A percentile compares a stretch with the other conserved stretches of the same genome.
These are phyloP conservation scores for Pseudogymnoascus sp. DNA, from an alignment of 2,329 filamentous ascomycete genomes.

Conservation along the genomic window DNA sequence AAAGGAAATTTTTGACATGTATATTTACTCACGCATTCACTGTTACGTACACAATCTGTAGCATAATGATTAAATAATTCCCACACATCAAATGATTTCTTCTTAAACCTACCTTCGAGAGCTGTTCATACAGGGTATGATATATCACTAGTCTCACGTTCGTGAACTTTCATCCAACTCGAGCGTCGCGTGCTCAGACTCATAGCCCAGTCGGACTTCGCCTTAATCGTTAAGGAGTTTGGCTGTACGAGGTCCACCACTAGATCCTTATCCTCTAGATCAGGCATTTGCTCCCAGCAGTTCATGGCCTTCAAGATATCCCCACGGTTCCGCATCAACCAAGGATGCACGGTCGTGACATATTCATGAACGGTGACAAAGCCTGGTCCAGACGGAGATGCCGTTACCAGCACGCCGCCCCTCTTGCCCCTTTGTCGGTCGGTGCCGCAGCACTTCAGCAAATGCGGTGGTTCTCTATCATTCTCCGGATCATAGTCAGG, in stretches of 20 bases:
- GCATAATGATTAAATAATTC: neutral
- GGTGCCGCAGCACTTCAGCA: neutral
- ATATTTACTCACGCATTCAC: slow-evolving; percentile 3
- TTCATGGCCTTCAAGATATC: slow-evolving; percentile 1
- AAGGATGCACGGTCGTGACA: slow-evolving; percentile 19
- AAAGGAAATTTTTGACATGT: neutral
- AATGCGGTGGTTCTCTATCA: neutral
- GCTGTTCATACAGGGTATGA: neutral
- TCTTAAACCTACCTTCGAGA: neutral
- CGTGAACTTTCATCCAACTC: neutral
- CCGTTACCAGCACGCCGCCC: neutral
- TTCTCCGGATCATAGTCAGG: neutral
- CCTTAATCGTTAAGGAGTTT: neutral
- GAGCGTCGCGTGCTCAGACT: neutral
- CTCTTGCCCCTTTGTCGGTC: neutral
- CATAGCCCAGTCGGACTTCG: neutral
- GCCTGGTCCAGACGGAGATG: slow-evolving; percentile 3
- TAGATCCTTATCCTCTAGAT: neutral
- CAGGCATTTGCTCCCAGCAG: neutral
- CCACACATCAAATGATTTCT: neutral
- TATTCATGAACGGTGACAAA: slow-evolving; percentile 21
- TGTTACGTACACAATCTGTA: neutral
- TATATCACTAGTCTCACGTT: neutral
- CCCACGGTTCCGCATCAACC: slow-evolving; percentile 14
- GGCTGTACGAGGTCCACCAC: neutral